A percentile compares a stretch with the other conserved stretches of the same genome.
These are phyloP conservation scores for Colletotrichum euphorbiae DNA, from an alignment of 2,329 filamentous ascomycete genomes.

Conservation along the genomic window DNA sequence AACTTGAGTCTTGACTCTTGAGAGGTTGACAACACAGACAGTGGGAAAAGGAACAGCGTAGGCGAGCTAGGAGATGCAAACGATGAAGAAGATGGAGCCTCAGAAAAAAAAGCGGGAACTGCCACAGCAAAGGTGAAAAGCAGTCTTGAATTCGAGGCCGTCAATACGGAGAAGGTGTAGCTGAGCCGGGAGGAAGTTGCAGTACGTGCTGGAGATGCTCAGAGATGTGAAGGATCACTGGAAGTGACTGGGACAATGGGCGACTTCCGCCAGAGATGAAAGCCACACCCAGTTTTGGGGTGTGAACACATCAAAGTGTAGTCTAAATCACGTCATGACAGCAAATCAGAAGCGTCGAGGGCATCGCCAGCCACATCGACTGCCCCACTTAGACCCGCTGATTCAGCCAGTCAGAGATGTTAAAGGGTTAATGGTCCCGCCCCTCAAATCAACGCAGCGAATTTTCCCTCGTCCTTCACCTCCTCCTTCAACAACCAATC, in stretches of 20 bases:
- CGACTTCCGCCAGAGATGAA: not conserved
- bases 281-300: not conserved
- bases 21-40: conserved; percentile 33
- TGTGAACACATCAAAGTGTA: not conserved
- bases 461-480: conserved; percentile 57
- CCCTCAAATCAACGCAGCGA: conserved; percentile 66
- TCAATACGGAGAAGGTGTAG: not conserved
- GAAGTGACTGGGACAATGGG: conserved; percentile 14
- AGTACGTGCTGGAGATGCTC: not conserved
- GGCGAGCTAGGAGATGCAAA: not conserved
- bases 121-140: not conserved
- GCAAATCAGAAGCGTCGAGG: conserved; percentile 37
- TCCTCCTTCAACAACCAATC: conserved; percentile 63
- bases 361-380: conserved; percentile 18
- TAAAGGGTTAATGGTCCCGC: conserved; percentile 55
- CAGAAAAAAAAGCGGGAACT: not conserved
- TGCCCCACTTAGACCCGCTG: conserved; percentile 53
- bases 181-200: not conserved
- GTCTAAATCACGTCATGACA: conserved; percentile 40
- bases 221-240: not conserved
- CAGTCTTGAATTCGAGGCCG: not conserved
- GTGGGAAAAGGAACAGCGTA: not conserved
- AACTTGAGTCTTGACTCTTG: no score
- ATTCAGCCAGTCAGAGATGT: conserved; percentile 64
- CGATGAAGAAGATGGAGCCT: not conserved